Base-by-base conservation (phyloP, 2,329 filamentous ascomycete species). In the Clarireedia paspali region DNA sequence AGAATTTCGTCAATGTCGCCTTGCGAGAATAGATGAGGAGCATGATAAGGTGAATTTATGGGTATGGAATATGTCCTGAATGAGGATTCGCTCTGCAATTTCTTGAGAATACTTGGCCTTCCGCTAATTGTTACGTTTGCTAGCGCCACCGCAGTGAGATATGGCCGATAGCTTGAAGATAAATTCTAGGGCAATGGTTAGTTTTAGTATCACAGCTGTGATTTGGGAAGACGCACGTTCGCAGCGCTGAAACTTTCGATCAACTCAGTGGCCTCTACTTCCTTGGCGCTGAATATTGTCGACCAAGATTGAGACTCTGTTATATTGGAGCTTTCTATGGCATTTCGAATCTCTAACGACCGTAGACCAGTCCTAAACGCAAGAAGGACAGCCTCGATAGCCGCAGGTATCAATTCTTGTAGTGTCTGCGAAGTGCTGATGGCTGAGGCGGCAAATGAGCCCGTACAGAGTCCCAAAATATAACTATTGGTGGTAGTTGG, bases 1-100 rank as follows among this genome's bases (percentile, higher is more conserved):
- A 44, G 60, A 14, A 62, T 56, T 47, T 47, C 54, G 42, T 56
- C 55, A 14, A 66, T 57, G 45, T 67, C 64, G 2, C 51, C 47
- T 4, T 40, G 17, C 17, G 52, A 58, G 53, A 62, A 68, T 9
- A 69, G 56, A 57, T 69, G 67, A 3, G 61, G 53, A 9, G 67
- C 66, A 57, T 69, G 67, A 51, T 64, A 68, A 14, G 66, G 67
- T 6, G 56, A 65, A 20, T 59, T 59, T 14, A 63, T 60, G 6
- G 56, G 48, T 23, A 64, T 50, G 39, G 55, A 59, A 44, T 44
- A 44, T 17, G 40, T 20, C n/a, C 12, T 44, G 40, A 44, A 23
- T 20, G 40, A 17, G n/a, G 40, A 20, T 20, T 10, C 20, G 23
- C n/a, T 30, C 24, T 17, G 24, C 27, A 48, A 15, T 27, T n/a